phyloP scores from a whole-genome alignment of 805 yeast genomes.

The Barnettozyma pratensis region DNA sequence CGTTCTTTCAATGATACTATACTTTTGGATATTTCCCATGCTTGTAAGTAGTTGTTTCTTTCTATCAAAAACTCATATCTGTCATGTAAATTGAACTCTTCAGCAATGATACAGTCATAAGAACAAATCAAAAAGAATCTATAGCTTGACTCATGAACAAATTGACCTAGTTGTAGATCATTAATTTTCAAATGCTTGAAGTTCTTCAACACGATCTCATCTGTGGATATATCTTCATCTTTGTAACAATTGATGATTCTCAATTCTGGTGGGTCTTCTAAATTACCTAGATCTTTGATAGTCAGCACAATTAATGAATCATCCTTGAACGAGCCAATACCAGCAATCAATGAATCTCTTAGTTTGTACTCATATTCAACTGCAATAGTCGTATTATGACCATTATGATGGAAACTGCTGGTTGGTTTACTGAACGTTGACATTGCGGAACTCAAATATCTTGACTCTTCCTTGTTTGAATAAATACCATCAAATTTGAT shows the following conservation, averaged over 20 bases:
- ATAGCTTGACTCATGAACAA: constrained; percentile 33
- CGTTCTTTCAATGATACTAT: constrained; percentile 47
- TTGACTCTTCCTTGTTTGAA: constrained; percentile 6
- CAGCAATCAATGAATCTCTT: constrained; percentile 55
- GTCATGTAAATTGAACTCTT: constrained; percentile 65
- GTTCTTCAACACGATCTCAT: constrained; percentile 64
- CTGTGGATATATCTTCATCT: constrained; percentile 73
- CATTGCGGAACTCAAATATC: constrained; percentile 30
- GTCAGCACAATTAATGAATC: constrained; percentile 62
- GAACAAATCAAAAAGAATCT: constrained; percentile 73
- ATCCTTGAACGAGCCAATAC: constrained; percentile 70
- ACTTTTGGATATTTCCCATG: constrained; percentile 72
- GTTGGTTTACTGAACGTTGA: constrained; percentile 46
- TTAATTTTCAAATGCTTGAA: constrained; percentile 62
- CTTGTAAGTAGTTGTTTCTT: constrained; percentile 49
- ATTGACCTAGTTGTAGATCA: constrained; percentile 67
- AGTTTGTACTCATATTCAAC: constrained; percentile 34
- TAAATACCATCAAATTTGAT: constrained; percentile 38
- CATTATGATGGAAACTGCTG: constrained; percentile 8
- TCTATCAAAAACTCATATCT: constrained; percentile 68
- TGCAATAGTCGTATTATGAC: constrained; percentile 38
- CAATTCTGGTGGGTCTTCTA: constrained; percentile 60
- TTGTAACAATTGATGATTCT: constrained; percentile 58
- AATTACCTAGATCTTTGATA: constrained; percentile 30
- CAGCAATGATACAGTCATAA: constrained; percentile 72